Evolutionary conservation across 768 basidiomycete genomes (phyloP).

Genomic region (Chalciporus chontae): DNA sequence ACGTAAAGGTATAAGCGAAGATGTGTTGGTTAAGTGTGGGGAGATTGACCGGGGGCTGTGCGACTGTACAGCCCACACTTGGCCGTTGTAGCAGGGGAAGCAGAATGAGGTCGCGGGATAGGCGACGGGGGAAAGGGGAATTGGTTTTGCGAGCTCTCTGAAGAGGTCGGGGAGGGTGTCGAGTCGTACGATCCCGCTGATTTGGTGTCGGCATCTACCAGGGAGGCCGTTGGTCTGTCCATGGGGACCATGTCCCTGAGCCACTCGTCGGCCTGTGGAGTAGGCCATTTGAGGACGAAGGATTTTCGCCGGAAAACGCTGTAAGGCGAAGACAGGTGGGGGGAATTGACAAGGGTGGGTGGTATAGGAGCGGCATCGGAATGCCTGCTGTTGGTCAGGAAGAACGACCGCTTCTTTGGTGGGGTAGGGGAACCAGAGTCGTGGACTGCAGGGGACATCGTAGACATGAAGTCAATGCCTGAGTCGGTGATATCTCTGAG

Average conservation of each 20-base stretch:
- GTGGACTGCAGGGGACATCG: slow-evolving; percentile 19
- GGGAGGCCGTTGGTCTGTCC: slow-evolving; percentile 4
- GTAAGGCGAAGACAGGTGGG: slow-evolving; percentile 47
- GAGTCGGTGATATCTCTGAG: neutral
- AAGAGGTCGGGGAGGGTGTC: slow-evolving; percentile 20
- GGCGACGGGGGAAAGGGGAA: slow-evolving; percentile 17
- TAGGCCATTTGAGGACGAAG: slow-evolving; percentile 36
- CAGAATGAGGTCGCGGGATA: slow-evolving; percentile 23
- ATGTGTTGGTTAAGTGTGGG: slow-evolving; percentile 9
- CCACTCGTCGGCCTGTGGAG: slow-evolving; percentile 56
- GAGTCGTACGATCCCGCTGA: slow-evolving; percentile 15
- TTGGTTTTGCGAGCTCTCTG: slow-evolving; percentile 15
- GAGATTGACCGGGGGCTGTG: slow-evolving; percentile 10
- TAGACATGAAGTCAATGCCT: neutral
- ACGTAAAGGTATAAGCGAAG: slow-evolving; percentile 24
- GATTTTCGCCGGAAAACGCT: slow-evolving; percentile 45
- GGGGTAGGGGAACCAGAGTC: slow-evolving; percentile 6
- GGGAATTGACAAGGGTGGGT: slow-evolving; percentile 53
- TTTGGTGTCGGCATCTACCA: slow-evolving; percentile 13
- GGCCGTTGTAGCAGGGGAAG: slow-evolving; percentile 16
- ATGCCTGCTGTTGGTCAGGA: slow-evolving; percentile 19
- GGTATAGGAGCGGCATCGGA: slow-evolving; percentile 49
- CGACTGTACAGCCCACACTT: slow-evolving; percentile 7
- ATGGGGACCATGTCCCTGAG: slow-evolving; percentile 59
- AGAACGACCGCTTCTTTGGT: slow-evolving; percentile 17